Percentiles rank a stretch among this genome's conserved stretches.
These are phyloP conservation scores for Verticillium albo-atrum DNA, from an alignment of 2,329 filamentous ascomycete species.

Conservation along the genomic window DNA sequence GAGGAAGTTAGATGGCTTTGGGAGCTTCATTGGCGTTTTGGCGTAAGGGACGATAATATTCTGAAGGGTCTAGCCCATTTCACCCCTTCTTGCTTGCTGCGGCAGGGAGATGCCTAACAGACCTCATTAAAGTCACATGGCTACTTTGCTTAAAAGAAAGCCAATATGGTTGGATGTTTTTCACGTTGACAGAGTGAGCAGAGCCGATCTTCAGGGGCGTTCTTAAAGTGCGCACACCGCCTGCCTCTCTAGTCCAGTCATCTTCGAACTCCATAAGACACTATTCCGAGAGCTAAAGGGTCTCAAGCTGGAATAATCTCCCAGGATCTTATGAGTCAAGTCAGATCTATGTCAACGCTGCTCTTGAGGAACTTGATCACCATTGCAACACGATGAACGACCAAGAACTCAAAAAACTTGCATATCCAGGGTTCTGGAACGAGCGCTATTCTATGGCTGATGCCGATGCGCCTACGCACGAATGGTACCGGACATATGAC, in stretches of 20 bases:
- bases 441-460: constrained; percentile 19
- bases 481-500: constrained; percentile 49
- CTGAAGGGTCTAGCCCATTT: neutral
- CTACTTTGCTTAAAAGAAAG: too few relatives aligned
- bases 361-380: neutral
- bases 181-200: too few relatives aligned
- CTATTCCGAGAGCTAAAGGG: too few relatives aligned
- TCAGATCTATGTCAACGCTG: neutral
- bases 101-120: too few relatives aligned
- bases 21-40: neutral
- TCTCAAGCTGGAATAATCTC: too few relatives aligned
- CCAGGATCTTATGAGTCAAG: neutral
- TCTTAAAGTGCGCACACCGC: neutral
- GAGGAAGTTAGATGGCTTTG: neutral
- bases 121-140: too few relatives aligned
- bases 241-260: neutral
- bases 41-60: neutral
- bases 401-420: neutral
- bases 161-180: too few relatives aligned
- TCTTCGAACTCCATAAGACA: neutral
- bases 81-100: too few relatives aligned
- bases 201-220: too few relatives aligned
- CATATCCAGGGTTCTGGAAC: neutral
- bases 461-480: constrained; percentile 36
- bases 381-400: neutral